These are phyloP conservation scores for Ogataea salicorniae DNA, from an alignment of 805 yeast genomes.

Conservation along the genomic window DNA sequence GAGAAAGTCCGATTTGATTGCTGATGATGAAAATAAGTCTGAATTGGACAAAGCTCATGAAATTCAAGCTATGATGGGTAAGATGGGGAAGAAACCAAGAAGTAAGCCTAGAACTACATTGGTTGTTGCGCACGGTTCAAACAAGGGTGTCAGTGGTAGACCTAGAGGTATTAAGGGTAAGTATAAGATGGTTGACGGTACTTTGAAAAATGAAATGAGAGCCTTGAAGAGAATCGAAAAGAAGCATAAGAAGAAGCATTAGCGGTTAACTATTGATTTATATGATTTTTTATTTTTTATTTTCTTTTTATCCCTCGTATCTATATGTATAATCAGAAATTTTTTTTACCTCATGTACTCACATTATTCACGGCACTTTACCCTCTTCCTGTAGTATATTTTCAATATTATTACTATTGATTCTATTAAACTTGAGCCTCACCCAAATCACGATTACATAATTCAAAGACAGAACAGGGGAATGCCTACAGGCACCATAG, in stretches of 20 bases:
- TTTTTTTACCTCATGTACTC: too few species aligned
- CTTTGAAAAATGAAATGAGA: slow-evolving; percentile 93
- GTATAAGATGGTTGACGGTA: slow-evolving; percentile 99
- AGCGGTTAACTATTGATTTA: not conserved
- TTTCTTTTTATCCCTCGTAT: not conserved
- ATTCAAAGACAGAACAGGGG: too few species aligned
- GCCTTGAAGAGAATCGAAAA: slow-evolving; percentile 87
- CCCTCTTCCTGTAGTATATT: too few species aligned
- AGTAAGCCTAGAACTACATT: slow-evolving; percentile 77
- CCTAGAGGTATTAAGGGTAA: slow-evolving; percentile 97
- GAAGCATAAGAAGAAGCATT: slow-evolving; percentile 54
- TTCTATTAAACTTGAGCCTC: too few species aligned
- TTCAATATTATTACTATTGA: too few species aligned
- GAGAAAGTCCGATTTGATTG: slow-evolving; percentile 88
- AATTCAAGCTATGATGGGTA: slow-evolving; percentile 79
- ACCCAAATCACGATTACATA: too few species aligned
- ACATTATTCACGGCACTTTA: too few species aligned
- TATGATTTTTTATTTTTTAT: not conserved
- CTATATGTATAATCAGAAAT: not conserved
- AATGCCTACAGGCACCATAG: too few species aligned
- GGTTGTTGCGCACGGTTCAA: slow-evolving; percentile 81
- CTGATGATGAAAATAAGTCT: slow-evolving; percentile 80
- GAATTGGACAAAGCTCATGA: slow-evolving; percentile 95
- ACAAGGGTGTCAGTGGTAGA: slow-evolving; percentile 86
- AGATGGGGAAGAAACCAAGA: slow-evolving; percentile 56